Base-by-base conservation (phyloP, 2,329 filamentous ascomycete species). In the Ophiostoma sp. region DNA sequence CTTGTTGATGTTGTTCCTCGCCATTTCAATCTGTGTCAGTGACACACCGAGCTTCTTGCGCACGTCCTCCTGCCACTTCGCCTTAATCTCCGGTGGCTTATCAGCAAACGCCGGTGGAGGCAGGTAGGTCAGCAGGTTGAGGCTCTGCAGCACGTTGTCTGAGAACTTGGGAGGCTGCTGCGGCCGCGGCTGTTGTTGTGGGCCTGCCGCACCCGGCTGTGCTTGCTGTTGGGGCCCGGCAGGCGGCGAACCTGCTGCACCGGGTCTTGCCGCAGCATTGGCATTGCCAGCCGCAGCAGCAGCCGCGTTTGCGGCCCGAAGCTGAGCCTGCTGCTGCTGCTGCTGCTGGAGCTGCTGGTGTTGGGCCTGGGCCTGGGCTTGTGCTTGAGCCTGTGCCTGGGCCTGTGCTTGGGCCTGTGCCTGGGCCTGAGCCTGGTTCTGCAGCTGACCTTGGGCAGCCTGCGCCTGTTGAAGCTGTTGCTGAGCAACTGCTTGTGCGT, bases 11-110 rank as follows among this genome's bases (percentile, higher is more conserved):
- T 82, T 81, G n/a, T 75, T 77, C 12, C 84, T 83, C 2, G 82
- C 80, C 11, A 76, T 80, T 50, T 89, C 87, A 82, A 89, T 88
- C 1, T 83, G 82, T 75, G 84, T 80, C 6, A 89, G 78, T 0
- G 85, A 86, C 52, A 84, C 81, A 0, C 82, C 80, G 73, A 89
- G 88, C 71, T 82, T 83, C 0, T 82, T 79, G 76, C 84, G 87
- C 42, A 84, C 80, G 1, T 87, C 84, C 8, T 84, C 81, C 1
- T 85, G 78, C 85, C 85, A 88, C 75, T 86, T 86, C 0, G 78
- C 75, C 1, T 82, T 81, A 4, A 83, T 81, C n/a, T 86, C 83
- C 0, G 82, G 80, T 2, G 82, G 80, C 74, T 84, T 85, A 19
- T 85, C 83, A 0, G 80, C 78, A 0, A 87, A 71, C n/a, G 81